Base-by-base conservation (phyloP, 805 yeast species). In the Saccharomycopsis fermentans region DNA sequence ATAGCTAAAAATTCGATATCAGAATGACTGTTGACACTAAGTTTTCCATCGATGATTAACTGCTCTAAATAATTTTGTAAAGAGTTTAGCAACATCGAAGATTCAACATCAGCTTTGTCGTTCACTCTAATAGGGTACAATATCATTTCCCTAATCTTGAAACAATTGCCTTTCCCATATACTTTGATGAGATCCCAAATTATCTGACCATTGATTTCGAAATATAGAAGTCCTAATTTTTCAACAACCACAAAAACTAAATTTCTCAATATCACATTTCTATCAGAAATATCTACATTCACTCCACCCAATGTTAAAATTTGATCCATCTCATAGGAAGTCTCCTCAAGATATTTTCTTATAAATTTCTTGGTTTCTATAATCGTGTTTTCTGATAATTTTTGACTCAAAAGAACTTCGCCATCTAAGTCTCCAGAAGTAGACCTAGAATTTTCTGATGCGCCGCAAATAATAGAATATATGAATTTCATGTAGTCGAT, bases 291-390 rank as follows among this genome's bases (percentile, higher is more conserved):
- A 55, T 84, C 89, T 3, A 84, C 83, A 65, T 87, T 87, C 55
- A 83, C 81, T 32, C 85, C 80, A 1, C 95, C 95, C 47, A 87
- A 69, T 1, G 90, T 82, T 52, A 86, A 77, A 1, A 86, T 76
- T 67, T 78, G 80, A 6, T 80, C 76, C 32, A 80, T 71, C 62
- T 87, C 92, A 27, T 76, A 79, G 2, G 84, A 74, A 6, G 84
- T 80, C 66, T 87, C 94, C 54, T 69, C 71, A 2, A 87, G 68
- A 64, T 79, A 87, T 8, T 77, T 75, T 66, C 79, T 79, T 56
- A 86, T 68, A 65, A 86, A 85, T 1, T 73, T 19, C 35, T 56
- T 54, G n/a, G 86, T 67, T 62, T 83, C 87, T 61, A 82, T 87
- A 59, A 77, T 77, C 1, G 86, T 79, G 57, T 79, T 76, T 8